Evolutionary conservation across 1,284 basidiomycete species (phyloP).

Genomic region (Tremellales sp.): DNA sequence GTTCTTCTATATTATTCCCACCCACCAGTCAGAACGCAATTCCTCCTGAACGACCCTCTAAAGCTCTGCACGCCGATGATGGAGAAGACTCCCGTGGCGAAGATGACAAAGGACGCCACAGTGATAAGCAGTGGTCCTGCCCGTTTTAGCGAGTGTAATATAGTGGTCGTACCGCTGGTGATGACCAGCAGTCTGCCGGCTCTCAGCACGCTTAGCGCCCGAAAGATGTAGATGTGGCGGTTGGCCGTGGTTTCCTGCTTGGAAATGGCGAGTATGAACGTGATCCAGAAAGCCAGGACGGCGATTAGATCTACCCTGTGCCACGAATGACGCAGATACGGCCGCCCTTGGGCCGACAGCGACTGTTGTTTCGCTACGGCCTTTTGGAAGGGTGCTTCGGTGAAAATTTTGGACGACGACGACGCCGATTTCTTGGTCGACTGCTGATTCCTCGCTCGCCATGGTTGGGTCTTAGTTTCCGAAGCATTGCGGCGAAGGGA

Average conservation of each 20-base stretch:
- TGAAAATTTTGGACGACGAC: slow-evolving; percentile 5
- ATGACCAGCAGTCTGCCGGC: slow-evolving; percentile 79
- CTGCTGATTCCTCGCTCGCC: slow-evolving; percentile 6
- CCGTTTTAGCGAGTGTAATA: slow-evolving; percentile 87
- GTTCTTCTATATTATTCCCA: no score
- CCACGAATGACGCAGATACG: slow-evolving; percentile 92
- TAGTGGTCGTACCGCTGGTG: slow-evolving; percentile 90
- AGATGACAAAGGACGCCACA: slow-evolving; percentile 86
- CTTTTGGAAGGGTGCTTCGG: slow-evolving; percentile 52
- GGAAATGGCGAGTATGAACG: slow-evolving; percentile 64
- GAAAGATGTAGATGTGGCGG: slow-evolving; percentile 79
- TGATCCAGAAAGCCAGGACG: slow-evolving; percentile 57
- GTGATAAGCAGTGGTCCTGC: slow-evolving; percentile 82
- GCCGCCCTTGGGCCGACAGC: slow-evolving; percentile 49
- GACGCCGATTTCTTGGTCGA: background rate
- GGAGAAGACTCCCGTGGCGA: slow-evolving; percentile 84
- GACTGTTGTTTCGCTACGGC: slow-evolving; percentile 50
- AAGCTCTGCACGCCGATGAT: slow-evolving; percentile 90
- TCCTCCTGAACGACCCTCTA: slow-evolving; percentile 70
- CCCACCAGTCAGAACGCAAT: slow-evolving; percentile 49
- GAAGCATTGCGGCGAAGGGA: slow-evolving; percentile 16
- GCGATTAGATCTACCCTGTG: slow-evolving; percentile 86
- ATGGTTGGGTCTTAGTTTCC: slow-evolving; percentile 9
- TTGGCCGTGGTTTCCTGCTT: slow-evolving; percentile 62
- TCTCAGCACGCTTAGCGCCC: slow-evolving; percentile 83